Evolutionary conservation across 768 basidiomycete genomes (phyloP), one percentile per base, ranked within the genome.

Genomic region (Cystofilobasidium bisporidii): DNA sequence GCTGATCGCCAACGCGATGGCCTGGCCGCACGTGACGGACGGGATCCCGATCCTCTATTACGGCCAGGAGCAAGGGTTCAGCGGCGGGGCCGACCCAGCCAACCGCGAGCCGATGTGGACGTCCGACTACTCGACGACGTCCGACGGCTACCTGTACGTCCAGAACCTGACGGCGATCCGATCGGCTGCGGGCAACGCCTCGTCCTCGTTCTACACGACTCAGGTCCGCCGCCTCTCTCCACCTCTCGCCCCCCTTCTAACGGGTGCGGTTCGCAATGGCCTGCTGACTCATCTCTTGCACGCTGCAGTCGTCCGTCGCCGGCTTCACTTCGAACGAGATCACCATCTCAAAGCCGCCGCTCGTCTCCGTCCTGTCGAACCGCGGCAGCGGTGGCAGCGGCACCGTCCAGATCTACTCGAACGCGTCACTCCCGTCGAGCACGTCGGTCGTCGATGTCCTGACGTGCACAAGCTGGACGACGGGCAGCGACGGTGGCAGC

Each of bases 1-100:
- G 84, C 73, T 69, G 12, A 36, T 63, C 30, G 36, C 43, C 28
- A 89, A 89, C 75, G 86, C 87, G 17, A 84, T 88, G 84, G 78
- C 83, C 18, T 83, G 86, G 71, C 85, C 79, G 67, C 89, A 87
- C 76, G 84, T 89, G 83, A 83, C 83, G 55, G 87, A 88, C 66
- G 87, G 88, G n/a, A 87, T 88, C 71, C 88, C 88, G 0, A 84
- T 89, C 68, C 82, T 67, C 87, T 15, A 89, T 75, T 87, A 88
- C 70, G 88, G 88, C 1, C 87, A 87, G 6, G 67, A 69, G 38
- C 67, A 69, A 24, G 67, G 67, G 45, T 69, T 69, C 62, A 58
- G 12, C 14, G 67, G 67, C 9, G 67, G 67, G n/a, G 61, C n/a
- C 47, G 67, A 69, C 24, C 67, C 67, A 1, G 67, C 62, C 57